Conservation (phyloP, 495 filamentous ascomycete species). For the Penicillium alfredii region DNA sequence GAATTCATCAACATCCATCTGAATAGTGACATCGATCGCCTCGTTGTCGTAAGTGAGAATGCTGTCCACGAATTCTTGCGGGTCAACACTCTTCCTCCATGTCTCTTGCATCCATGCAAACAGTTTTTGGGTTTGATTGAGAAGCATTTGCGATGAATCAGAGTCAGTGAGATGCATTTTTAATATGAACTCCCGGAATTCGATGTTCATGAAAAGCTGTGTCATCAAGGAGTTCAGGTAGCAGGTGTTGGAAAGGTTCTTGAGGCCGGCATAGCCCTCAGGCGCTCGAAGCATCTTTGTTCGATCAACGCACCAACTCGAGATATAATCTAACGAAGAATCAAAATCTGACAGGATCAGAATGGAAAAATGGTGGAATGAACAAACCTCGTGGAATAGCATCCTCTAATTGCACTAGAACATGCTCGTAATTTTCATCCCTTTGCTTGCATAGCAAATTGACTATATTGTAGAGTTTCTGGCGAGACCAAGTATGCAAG, state of each 20-base stretch:
- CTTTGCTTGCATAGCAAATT: conserved; percentile 50
- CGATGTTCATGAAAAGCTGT: conserved; percentile 94
- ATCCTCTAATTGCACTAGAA: conserved; percentile 49
- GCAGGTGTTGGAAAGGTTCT: conserved; percentile 92
- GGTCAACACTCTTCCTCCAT: conserved; percentile 64
- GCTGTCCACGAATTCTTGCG: conserved; percentile 61
- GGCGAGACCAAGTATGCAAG: conserved; percentile 51
- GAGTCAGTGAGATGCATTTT: conserved; percentile 51
- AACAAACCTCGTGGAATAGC: conserved; percentile 45
- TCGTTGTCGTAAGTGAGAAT: conserved; percentile 80
- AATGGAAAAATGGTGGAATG: not conserved
- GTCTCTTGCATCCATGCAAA: conserved; percentile 85
- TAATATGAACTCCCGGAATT: conserved; percentile 82
- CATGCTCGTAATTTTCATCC: conserved; percentile 41
- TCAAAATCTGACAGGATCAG: conserved; percentile 2
- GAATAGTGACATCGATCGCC: conserved; percentile 77
- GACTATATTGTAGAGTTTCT: conserved; percentile 59
- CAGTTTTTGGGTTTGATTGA: conserved; percentile 70
- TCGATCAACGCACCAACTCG: conserved; percentile 56
- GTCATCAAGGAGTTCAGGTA: conserved; percentile 95
- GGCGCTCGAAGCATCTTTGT: conserved; percentile 62
- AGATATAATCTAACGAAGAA: conserved; percentile 49
- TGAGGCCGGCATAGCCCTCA: conserved; percentile 75
- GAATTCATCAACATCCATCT: conserved; percentile 99
- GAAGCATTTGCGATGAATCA: conserved; percentile 55